Evolutionary conservation across 108 stramenopile species (phyloP), one percentile per base, ranked within the genome.

Genomic region (Schizochytrium sp.): DNA sequence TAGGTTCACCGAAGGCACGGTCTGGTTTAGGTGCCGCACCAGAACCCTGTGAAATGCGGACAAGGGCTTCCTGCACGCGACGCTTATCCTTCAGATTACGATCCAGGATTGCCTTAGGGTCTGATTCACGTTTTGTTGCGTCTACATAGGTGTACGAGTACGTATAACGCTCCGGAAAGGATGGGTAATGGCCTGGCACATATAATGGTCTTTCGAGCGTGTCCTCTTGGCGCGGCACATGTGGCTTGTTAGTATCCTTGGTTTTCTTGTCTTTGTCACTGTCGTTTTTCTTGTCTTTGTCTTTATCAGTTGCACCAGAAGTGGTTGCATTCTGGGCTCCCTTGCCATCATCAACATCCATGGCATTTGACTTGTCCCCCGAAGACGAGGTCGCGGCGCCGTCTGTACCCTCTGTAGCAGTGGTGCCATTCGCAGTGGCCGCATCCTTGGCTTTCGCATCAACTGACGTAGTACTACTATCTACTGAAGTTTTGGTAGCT

Each of bases 121-220:
- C 76, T 53, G 47, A n/a, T 53, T 83, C 76, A 53, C 76, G 76
- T 53, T 10, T 83, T 8, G 76, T 83, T 13, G 76, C 76, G 47
- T 83, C 76, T 53, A 83, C 76, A 10, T 49, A 49, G 5, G 76
- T 83, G 15, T 83, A 55, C 15, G 76, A 49, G 76, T 83, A 83
- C 28, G 76, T 83, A 28, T 83, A 83, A 5, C 76, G 8, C 28
- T 83, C 76, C 3, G 76, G 76, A 28, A 83, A 83, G 10, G 76
- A 49, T 0, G 76, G 76, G 55, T 55, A 83, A 2, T 83, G 76
- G 47, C 50, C 40, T 55, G 76, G 76, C n/a, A 83, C 76, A 28
- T 38, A 83, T 1, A 49, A n/a, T 38, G 76, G 76, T 10, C 55
- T 47, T 44, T 69, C 64, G 0, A 69, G 64, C 12, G 64, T 69